Percentiles rank a stretch among this genome's conserved stretches.
phyloP scores from a whole-genome alignment of 495 filamentous ascomycete genomes.

The Neurospora tetraspora region DNA sequence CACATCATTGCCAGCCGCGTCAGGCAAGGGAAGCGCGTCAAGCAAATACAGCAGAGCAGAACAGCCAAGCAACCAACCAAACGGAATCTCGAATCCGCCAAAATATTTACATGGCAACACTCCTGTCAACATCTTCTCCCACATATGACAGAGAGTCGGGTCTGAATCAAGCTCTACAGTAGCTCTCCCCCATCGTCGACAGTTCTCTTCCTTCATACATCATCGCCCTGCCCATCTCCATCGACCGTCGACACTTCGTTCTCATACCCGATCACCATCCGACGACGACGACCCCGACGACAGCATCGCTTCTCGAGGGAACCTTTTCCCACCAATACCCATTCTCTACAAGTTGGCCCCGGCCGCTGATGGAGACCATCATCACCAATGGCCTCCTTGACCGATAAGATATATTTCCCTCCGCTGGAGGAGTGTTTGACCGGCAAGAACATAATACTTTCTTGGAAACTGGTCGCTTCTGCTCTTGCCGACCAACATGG shows the following conservation, averaged over 20 bases:
- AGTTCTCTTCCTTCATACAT: not conserved
- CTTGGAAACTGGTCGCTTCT: constrained; percentile 66
- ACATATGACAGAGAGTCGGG: not conserved
- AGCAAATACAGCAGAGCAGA: constrained; percentile 1
- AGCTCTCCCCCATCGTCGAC: not conserved
- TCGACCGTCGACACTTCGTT: not conserved
- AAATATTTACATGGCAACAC: not conserved
- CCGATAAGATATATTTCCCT: constrained; percentile 39
- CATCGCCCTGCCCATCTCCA: not conserved
- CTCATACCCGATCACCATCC: not conserved
- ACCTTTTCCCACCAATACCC: not conserved
- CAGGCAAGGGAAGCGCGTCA: constrained; percentile 10
- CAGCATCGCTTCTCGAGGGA: not conserved
- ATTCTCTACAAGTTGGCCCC: not conserved
- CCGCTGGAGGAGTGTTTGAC: constrained; percentile 37
- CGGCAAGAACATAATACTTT: constrained; percentile 35
- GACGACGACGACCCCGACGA: not conserved
- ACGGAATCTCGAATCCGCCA: not conserved
- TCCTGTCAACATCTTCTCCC: not conserved
- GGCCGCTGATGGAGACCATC: constrained; percentile 30
- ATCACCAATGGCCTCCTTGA: constrained; percentile 56
- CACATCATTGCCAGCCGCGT: constrained; percentile 11
- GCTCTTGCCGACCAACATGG: constrained; percentile 47
- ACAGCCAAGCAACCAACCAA: not conserved
- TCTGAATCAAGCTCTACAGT: not conserved